Percentiles rank a stretch among this genome's conserved stretches.
Evolutionary conservation across 768 basidiomycete species (phyloP).

Genomic region (Russula brevipes): DNA sequence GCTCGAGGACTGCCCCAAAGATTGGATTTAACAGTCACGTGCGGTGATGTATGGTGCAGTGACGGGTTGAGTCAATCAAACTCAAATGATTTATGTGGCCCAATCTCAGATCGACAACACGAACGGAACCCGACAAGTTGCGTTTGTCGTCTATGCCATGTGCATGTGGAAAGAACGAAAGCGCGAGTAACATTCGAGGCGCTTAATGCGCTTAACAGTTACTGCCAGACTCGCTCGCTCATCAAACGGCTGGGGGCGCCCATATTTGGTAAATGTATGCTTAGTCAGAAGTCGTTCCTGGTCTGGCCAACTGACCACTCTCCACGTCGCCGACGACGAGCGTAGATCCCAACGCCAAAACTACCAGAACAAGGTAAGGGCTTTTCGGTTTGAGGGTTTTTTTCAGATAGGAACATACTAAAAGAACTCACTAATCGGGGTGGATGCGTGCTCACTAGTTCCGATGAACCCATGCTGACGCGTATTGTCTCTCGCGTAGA

Average conservation of each 20-base stretch:
- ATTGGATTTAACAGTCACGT: too few relatives aligned
- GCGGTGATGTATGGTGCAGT: too few relatives aligned
- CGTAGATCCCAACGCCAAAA: neutral
- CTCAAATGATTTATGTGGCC: too few relatives aligned
- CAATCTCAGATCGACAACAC: too few relatives aligned
- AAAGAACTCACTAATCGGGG: slow-evolving; percentile 30
- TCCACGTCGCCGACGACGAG: slow-evolving; percentile 19
- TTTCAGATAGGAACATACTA: neutral
- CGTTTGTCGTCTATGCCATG: too few relatives aligned
- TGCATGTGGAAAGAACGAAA: too few relatives aligned
- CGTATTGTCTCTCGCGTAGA: slow-evolving; percentile 35
- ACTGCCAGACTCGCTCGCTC: too few relatives aligned
- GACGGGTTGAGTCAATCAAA: too few relatives aligned
- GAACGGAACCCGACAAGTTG: too few relatives aligned
- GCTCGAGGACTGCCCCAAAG: neutral
- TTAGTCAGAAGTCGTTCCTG: slow-evolving; percentile 14
- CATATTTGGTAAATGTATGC: neutral
- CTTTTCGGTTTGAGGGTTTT: neutral
- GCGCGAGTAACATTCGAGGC: too few relatives aligned
- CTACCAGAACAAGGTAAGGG: slow-evolving; percentile 2
- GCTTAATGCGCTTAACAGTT: too few relatives aligned
- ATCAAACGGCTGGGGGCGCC: too few relatives aligned
- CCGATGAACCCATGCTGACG: slow-evolving; percentile 30
- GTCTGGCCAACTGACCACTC: neutral
- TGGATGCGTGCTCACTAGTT: slow-evolving; percentile 34